Percentiles rank a stretch among this genome's conserved stretches.
phyloP scores from a whole-genome alignment of 148 eudicot species.

The Talinum fruticosum region DNA sequence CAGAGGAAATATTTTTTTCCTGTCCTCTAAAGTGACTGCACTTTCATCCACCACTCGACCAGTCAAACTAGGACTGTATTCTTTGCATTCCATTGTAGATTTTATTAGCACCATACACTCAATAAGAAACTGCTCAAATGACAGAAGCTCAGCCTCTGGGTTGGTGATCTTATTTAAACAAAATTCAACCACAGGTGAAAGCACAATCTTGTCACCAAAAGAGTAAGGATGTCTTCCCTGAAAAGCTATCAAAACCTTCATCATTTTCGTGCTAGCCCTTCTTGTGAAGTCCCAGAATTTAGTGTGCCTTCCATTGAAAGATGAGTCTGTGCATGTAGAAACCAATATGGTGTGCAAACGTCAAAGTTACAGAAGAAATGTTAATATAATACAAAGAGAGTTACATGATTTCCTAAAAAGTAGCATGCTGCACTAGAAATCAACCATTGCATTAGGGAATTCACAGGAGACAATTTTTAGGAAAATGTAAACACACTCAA shows the following conservation, averaged over 20 bases:
- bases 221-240: constrained; percentile 94
- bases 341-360: constrained; percentile 5
- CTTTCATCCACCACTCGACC: constrained; percentile 87
- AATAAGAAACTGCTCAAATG: constrained; percentile 78
- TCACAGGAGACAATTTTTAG: not conserved
- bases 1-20: constrained; percentile 67
- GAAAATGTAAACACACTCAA: not conserved
- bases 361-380: not conserved
- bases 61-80: constrained; percentile 73
- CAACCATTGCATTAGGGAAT: not conserved
- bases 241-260: constrained; percentile 79
- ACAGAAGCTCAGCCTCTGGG: constrained; percentile 66
- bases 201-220: constrained; percentile 84
- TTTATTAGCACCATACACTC: constrained; percentile 90
- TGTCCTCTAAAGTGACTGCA: constrained; percentile 61
- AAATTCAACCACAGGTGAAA: constrained; percentile 72
- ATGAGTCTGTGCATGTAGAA: constrained; percentile 67
- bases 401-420: not conserved
- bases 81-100: constrained; percentile 88
- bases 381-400: not conserved
- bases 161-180: constrained; percentile 79
- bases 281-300: constrained; percentile 70
- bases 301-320: constrained; percentile 62
- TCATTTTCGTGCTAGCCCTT: constrained; percentile 75
- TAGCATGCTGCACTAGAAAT: not conserved